Conservation (phyloP, 2,329 filamentous ascomycete species). For the Aspergillus ustus region DNA sequence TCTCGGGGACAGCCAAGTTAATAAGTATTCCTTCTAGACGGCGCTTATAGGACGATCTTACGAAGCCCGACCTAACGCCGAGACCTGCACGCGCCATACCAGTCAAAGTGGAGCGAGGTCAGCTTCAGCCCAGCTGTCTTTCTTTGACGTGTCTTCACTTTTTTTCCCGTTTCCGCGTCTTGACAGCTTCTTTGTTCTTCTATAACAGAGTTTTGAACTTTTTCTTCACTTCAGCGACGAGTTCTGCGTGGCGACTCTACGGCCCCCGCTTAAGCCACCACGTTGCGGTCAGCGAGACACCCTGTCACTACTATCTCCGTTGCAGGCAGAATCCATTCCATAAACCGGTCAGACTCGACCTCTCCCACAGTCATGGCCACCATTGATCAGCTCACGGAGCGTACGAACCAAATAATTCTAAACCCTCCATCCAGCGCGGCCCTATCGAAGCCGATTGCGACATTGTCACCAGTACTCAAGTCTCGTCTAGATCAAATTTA, state of each 20-base stretch:
- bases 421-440: conserved; percentile 10
- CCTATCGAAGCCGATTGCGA: conserved; percentile 7
- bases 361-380: conserved; percentile 1
- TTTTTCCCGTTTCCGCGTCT: background rate
- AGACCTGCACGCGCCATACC: conserved; percentile 7
- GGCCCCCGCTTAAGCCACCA: background rate
- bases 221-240: background rate
- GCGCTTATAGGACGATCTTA: conserved; percentile 4
- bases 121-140: background rate
- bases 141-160: background rate
- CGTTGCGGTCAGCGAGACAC: background rate
- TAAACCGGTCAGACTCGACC: background rate
- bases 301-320: background rate
- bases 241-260: background rate
- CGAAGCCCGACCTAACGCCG: conserved; percentile 2
- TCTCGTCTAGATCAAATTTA: conserved; percentile 42
- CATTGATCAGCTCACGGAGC: conserved; percentile 17
- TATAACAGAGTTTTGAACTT: background rate
- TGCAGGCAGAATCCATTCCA: background rate
- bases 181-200: background rate
- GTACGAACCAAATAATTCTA: conserved; percentile 23
- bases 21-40: background rate
- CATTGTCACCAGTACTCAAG: conserved; percentile 39
- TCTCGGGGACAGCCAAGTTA: background rate
- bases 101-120: conserved; percentile 14